Base-by-base conservation (phyloP, 2,329 filamentous ascomycete genomes). In the Thermothelomyces thermophilus region DNA sequence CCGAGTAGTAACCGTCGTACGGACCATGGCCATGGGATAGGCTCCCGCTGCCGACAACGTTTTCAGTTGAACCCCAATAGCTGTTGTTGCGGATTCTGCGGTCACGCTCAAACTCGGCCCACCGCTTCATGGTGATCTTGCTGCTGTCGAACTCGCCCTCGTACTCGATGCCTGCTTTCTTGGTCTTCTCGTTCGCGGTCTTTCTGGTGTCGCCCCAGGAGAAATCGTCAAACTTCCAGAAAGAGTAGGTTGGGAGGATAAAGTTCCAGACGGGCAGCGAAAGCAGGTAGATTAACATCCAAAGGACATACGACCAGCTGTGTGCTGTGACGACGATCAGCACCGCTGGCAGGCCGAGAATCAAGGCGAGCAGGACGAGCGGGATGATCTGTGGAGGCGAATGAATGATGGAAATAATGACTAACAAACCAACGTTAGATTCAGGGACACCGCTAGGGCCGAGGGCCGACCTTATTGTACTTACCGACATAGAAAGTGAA, bases 211-310 rank as follows among this genome's bases (percentile, higher is more conserved):
- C 94, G 63, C 93, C 93, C 93, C 93, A 98, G 50, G 87, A 95
- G 75, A 98, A 98, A 73, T 98, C 93, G 67, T 98, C 93, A 66
- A 98, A 98, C 72, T 98, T 97, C 93, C 93, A 98, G 75, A 91
- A 98, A 3, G 93, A 86, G 66, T 98, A 98, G 7, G 82, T 81
- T 0, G 93, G 93, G 8, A 98, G 82, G 33, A 98, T 77, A 66
- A 98, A 95, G 70, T 98, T 98, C 93, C 93, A 98, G 51, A 98
- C 79, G 0, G 94, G 94, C 1, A 98, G 81, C 1, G 93, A 95
- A 40, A 90, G 47, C 16, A 98, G 80, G 68, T 98, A 98, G 68
- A 97, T 93, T 37, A 93, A 66, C 93, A 98, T 97, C 93, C 93
- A 98, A 37, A 86, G 70, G 36, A 98, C 84, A 64, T 98, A 98